Percentiles rank a stretch among this genome's conserved stretches.
phyloP scores from a whole-genome alignment of 2,329 filamentous ascomycete genomes.

The Colletotrichum abscissum region DNA sequence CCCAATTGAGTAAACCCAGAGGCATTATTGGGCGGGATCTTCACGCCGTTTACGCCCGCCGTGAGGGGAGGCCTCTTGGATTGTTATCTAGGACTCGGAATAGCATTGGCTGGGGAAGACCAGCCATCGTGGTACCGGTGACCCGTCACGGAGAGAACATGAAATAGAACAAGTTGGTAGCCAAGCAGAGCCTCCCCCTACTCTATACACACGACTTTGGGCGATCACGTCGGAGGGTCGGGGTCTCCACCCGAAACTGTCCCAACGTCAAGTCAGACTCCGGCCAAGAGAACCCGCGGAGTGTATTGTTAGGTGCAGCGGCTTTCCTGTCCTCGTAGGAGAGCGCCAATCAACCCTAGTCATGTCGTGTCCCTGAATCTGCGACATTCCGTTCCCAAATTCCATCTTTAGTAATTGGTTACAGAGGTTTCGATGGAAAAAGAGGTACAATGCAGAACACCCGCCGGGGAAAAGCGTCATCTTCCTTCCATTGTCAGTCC shows the following conservation, averaged over 20 bases:
- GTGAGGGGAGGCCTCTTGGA: not conserved
- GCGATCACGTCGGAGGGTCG: not conserved
- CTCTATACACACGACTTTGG: not conserved
- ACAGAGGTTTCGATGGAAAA: not conserved
- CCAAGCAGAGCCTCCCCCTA: constrained; percentile 25
- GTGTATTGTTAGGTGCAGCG: not conserved
- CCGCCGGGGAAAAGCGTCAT: not conserved
- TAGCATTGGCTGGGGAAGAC: not conserved
- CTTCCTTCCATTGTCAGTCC: not conserved
- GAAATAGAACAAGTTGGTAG: not conserved
- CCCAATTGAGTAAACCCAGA: constrained; percentile 18
- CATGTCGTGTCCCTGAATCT: not conserved
- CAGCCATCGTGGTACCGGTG: not conserved
- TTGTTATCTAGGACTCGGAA: not conserved
- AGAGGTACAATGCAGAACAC: not conserved
- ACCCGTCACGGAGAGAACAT: not conserved
- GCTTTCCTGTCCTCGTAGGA: not conserved
- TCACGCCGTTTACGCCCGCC: not conserved
- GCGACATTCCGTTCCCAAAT: not conserved
- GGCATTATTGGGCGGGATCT: not conserved
- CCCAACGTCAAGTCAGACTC: constrained; percentile 22
- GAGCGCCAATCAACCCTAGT: too few relatives aligned
- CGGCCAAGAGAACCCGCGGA: not conserved
- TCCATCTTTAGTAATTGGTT: not conserved
- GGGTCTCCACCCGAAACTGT: constrained; percentile 28